Base-by-base conservation (phyloP, 257 asterid species). In the Craterostigma plantagineum region DNA sequence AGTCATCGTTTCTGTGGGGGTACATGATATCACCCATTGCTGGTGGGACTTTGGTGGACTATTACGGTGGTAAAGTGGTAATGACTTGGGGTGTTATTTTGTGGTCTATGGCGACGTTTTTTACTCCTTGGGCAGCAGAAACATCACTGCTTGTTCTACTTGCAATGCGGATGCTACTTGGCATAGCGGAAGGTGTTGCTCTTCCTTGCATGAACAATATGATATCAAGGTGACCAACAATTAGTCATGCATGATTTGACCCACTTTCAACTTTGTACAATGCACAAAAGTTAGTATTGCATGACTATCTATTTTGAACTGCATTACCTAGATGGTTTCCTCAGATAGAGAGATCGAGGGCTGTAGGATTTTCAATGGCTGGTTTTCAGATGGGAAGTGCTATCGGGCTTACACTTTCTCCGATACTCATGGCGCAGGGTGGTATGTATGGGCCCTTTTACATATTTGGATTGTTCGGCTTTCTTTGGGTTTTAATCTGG, bases 301-400 rank as follows among this genome's bases (percentile, higher is more conserved):
- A 14, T 40, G 8, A 40, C 10, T 8, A 11, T 40, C n/a, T 3
- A 40, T 40, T 8, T 14, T 41, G 1, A 1, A 1, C 34, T 49
- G 79, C 95, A 62, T 90, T 93, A 95, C 83, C 76, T 68, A 82
- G 98, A 62, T 90, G 95, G 98, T 90, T 79, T 68, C 95, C 98
- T 54, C 76, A 63, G 62, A 80, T 75, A 38, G 98, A 90, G 51
- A 80, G 93, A 56, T 75, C 98, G 50, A 76, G 95, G 65, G 91
- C 95, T 48, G 93, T 90, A n/a, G 98, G 86, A 60, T 95, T 90
- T 64, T 95, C 98, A 42, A 87, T 87, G 98, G 98, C 95, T 49
- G 98, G 98, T 35, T 87, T 87, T 58, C 95, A 82, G 72, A 90
- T 87, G 57, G 98, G 98, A 62, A 87, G 95, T 72, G 95, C 98